phyloP scores from a whole-genome alignment of 1,284 basidiomycete genomes.

The Trametes hirsuta region DNA sequence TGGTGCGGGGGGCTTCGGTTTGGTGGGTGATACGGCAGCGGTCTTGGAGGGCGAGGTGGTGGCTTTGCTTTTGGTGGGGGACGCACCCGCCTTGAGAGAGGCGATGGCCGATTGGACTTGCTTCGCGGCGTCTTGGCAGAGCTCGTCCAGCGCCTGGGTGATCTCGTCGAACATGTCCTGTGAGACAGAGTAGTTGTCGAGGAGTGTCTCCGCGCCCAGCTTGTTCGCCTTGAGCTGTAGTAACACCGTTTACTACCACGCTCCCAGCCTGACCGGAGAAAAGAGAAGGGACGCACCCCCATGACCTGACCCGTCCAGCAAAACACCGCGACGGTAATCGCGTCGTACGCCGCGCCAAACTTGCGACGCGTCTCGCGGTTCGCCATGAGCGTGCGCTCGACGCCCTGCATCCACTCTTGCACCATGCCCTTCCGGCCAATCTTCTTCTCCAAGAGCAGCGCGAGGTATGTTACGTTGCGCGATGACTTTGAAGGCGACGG shows the following conservation, averaged over 20 bases:
- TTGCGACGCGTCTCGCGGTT: conserved; percentile 24
- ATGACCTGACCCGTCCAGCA: conserved; percentile 28
- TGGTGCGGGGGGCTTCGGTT: not conserved
- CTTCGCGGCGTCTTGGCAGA: conserved; percentile 22
- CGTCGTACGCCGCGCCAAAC: conserved; percentile 22
- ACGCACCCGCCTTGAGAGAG: conserved; percentile 9
- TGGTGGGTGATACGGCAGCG: not conserved
- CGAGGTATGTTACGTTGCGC: conserved; percentile 20
- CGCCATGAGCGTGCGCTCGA: conserved; percentile 26
- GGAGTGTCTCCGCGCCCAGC: conserved; percentile 10
- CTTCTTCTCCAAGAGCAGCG: conserved; percentile 18
- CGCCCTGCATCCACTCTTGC: conserved; percentile 25
- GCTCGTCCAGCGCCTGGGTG: conserved; percentile 20
- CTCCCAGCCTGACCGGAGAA: not conserved
- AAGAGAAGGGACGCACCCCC: conserved; percentile 14
- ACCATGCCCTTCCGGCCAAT: conserved; percentile 24
- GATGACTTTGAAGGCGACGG: not conserved
- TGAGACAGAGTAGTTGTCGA: conserved; percentile 16
- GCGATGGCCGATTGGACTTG: conserved; percentile 15
- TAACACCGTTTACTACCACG: not conserved
- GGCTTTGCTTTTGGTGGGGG: not conserved
- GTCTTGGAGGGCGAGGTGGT: not conserved
- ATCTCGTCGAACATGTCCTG: conserved; percentile 28
- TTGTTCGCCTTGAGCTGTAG: conserved; percentile 11
- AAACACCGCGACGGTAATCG: conserved; percentile 29